Evolutionary conservation across 345 rosid genomes (phyloP), one percentile per base, ranked within the genome.

Genomic region (Physaria fendleri): DNA sequence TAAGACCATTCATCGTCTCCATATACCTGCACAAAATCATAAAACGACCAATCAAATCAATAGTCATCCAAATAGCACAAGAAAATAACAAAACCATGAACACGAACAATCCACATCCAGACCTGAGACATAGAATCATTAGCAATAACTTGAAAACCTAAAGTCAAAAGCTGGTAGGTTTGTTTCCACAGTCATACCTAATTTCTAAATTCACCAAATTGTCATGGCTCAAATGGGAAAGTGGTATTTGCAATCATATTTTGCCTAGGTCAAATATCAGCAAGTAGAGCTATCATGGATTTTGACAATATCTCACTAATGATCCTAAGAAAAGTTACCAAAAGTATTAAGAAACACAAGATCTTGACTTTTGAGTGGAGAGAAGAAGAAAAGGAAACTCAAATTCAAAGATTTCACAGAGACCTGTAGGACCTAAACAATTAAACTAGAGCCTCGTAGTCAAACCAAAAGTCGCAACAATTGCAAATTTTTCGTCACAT

Each of bases 1-100:
- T 82, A 89, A 69, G 97, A 93, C 94, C 97, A 93, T 66, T 93
- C 99, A 24, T 86, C 94, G 3, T 81, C 82, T 55, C 99, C 96
- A 79, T 82, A 83, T 24, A 89, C 76, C 97, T 89, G 77, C 59
- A 56, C 12, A 44, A 4, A 53, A 10, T 18, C 38, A 64, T 5
- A 42, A 5, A 15, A 40, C 57, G 17, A 7, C 53, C 22, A 44
- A 14, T 15, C 1, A 4, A 47, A 14, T 45, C 55, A 3, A 46
- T 35, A 56, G 7, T 45, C 38, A 25, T 12, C 27, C 11, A 30
- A 52, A 63, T 28, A 20, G 34, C 13, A 45, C 20, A 37, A 18
- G 38, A 47, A 59, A 18, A 11, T n/a, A 16, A 27, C 16, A 49
- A 49, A 48, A 62, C 10, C 28, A 35, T 35, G 34, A 37, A 48